A percentile compares a stretch with the other conserved stretches of the same genome.
These are phyloP conservation scores for Tetragonia tetragonoides DNA, from an alignment of 148 eudicot genomes.

Conservation along the genomic window DNA sequence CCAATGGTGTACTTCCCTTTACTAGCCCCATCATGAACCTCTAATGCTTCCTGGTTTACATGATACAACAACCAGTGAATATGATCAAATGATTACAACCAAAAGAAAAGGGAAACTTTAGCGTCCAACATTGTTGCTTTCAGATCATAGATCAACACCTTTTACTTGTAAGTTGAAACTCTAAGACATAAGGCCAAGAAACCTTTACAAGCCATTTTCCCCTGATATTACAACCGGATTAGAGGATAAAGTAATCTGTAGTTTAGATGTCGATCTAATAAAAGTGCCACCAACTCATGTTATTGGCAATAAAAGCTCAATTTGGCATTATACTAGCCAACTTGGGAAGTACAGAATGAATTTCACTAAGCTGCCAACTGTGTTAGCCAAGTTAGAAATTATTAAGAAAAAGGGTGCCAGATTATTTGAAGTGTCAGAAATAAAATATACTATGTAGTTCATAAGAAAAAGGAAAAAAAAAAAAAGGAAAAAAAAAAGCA, in stretches of 20 bases:
- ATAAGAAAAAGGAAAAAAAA: too few relatives aligned
- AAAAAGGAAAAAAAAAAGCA: background rate
- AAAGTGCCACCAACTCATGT: background rate
- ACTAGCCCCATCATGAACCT: conserved; percentile 93
- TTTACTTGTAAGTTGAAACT: background rate
- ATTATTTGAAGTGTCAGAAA: too few relatives aligned
- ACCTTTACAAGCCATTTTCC: background rate
- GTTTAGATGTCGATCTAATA: background rate
- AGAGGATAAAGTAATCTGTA: background rate
- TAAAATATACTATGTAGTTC: background rate
- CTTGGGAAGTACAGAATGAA: background rate
- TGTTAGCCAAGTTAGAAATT: background rate
- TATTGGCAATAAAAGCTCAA: background rate
- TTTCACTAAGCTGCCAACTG: conserved; percentile 8
- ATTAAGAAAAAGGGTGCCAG: background rate
- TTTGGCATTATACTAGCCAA: background rate
- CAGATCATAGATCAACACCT: background rate
- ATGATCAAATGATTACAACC: background rate
- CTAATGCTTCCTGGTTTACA: conserved; percentile 67
- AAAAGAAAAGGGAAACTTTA: background rate
- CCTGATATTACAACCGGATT: background rate
- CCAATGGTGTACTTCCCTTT: conserved; percentile 99
- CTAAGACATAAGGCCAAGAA: background rate
- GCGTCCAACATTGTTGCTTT: background rate
- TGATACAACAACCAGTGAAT: background rate